Evolutionary conservation across 2,329 filamentous ascomycete species (phyloP), one percentile per base, ranked within the genome.

Genomic region (Acrodontium crateriforme): DNA sequence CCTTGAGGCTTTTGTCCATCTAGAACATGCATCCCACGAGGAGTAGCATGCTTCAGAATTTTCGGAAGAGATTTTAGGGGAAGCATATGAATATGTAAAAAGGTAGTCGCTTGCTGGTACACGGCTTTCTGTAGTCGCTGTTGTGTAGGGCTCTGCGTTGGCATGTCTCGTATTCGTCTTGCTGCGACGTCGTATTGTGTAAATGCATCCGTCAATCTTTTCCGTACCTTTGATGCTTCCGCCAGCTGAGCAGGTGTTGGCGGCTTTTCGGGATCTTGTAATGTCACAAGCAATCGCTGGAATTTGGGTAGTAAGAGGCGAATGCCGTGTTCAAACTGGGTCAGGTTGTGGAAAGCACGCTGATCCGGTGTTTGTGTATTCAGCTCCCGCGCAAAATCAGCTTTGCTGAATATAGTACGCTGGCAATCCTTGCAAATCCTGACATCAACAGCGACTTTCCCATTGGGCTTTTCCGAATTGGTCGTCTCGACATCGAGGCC

Each of bases 401-500:
- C 70, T 42, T 78, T 76, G 27, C 69, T 69, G 52, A 81, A 82
- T 12, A 81, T 55, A 0, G 71, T 80, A 17, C 67, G 58, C 39
- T 69, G 83, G 60, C 89, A 98, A 31, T 91, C 83, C 45, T 78
- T 79, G 55, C 89, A 98, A 69, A 98, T 87, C 22, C 89, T 74
- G 10, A 98, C 63, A 47, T 93, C 82, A 23, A 95, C 57, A 29
- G 71, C 74, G 22, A 91, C 53, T 36, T 75, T 68, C 11, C 31
- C 39, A 9, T 58, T 58, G 49, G 63, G 37, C 42, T 53, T 38
- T 43, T 60, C 53, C 34, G 57, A 47, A 13, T 34, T 18, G 13
- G 43, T 46, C 47, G 68, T 59, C 46, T 75, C 65, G 11, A 95
- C 75, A 44, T 79, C 82, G 23, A 98, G 58, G 4, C 77, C 80